These are phyloP conservation scores for Umbelopsis sp. DNA, from an alignment of 192 early-diverging fungal genomes.

Conservation along the genomic window DNA sequence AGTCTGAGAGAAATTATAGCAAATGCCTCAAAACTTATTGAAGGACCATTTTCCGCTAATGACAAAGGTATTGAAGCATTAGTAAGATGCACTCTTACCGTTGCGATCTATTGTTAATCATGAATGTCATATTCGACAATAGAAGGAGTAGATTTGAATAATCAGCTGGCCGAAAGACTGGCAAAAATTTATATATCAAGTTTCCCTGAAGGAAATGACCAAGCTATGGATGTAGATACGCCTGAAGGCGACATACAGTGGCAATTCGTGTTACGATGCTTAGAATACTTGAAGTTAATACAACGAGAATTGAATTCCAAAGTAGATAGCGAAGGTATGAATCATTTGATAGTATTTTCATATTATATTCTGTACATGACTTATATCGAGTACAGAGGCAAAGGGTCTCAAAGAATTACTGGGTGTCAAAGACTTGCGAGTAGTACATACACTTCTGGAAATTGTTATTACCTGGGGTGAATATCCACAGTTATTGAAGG, in stretches of 20 bases:
- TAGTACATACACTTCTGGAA: conserved; percentile 67
- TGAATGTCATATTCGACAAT: background rate
- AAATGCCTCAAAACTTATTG: background rate
- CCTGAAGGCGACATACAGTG: background rate
- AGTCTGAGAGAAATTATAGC: background rate
- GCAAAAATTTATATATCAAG: conserved; percentile 14
- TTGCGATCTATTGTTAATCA: background rate
- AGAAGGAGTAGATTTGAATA: conserved; percentile 9
- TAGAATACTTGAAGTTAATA: conserved; percentile 20
- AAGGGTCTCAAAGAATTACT: conserved; percentile 29
- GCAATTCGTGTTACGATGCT: conserved; percentile 22
- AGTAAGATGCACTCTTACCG: background rate
- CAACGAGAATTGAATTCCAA: conserved; percentile 22
- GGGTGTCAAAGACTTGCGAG: conserved; percentile 63
- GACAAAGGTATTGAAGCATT: background rate
- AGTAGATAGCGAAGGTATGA: background rate
- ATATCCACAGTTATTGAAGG: conserved; percentile 64
- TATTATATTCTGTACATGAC: background rate
- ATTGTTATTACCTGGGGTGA: conserved; percentile 68
- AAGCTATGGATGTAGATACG: background rate
- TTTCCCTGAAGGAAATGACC: background rate
- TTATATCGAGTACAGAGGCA: conserved; percentile 10
- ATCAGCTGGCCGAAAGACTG: conserved; percentile 19
- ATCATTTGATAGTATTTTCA: background rate
- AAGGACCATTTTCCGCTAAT: background rate